phyloP scores from a whole-genome alignment of 2,329 filamentous ascomycete species.

The Zasmidium citrigriseum region DNA sequence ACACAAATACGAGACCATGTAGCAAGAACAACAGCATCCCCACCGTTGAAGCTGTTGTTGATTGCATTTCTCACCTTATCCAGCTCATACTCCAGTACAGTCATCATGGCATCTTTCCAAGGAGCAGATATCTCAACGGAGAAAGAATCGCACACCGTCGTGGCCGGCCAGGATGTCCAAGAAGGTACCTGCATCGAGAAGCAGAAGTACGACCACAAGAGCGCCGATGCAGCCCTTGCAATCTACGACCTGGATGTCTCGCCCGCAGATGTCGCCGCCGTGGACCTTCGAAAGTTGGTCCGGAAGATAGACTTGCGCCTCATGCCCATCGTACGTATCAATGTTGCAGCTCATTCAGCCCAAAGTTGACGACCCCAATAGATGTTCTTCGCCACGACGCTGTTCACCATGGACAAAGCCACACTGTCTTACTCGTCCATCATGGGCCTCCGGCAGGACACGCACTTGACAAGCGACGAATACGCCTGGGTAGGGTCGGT shows the following conservation, averaged over 20 bases:
- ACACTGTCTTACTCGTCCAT: constrained; percentile 4
- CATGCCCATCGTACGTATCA: neutral
- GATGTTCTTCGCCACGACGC: neutral
- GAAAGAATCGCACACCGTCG: neutral
- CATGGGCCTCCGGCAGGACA: constrained; percentile 4
- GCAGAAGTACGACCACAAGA: neutral
- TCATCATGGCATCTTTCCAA: neutral
- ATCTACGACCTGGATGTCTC: neutral
- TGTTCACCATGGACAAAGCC: neutral
- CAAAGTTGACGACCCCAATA: neutral
- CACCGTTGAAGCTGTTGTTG: neutral
- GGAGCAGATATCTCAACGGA: neutral
- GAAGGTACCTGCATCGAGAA: neutral
- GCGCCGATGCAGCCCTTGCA: neutral
- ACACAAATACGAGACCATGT: neutral
- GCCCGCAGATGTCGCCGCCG: neutral
- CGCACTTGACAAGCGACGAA: neutral
- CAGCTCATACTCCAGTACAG: no score
- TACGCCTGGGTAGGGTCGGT: neutral
- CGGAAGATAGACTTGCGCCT: constrained; percentile 4
- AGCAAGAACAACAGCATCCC: neutral
- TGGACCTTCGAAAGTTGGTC: neutral
- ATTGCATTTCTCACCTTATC: neutral
- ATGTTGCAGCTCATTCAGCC: neutral
- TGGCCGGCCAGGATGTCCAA: neutral